Evolutionary conservation across 495 filamentous ascomycete genomes (phyloP).

Genomic region (Bombardia bombarda): DNA sequence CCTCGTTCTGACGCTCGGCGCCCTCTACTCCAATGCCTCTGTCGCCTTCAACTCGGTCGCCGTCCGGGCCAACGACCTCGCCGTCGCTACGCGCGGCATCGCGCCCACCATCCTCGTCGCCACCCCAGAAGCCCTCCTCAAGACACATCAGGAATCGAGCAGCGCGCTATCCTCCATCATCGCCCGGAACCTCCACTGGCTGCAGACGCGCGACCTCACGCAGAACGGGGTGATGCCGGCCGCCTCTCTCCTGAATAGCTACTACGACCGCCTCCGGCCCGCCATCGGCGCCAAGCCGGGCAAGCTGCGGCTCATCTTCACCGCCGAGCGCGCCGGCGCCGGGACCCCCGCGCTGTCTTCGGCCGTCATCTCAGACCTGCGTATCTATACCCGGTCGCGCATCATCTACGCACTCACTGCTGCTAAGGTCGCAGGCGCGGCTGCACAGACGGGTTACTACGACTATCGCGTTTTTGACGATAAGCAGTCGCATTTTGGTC

Average conservation of each 20-base stretch:
- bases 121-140: constrained; percentile 62
- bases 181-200: constrained; percentile 48
- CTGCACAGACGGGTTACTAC: constrained; percentile 73
- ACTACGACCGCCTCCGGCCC: constrained; percentile 53
- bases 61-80: constrained; percentile 58
- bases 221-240: constrained; percentile 64
- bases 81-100: constrained; percentile 60
- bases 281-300: constrained; percentile 56
- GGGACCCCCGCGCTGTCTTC: constrained; percentile 51
- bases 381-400: constrained; percentile 70
- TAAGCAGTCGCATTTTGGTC: constrained; percentile 67
- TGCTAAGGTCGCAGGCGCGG: constrained; percentile 73
- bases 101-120: constrained; percentile 79
- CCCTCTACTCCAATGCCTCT: constrained; percentile 74
- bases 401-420: constrained; percentile 81
- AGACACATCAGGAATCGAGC: constrained; percentile 49
- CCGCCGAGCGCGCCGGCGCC: constrained; percentile 49
- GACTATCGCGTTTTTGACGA: constrained; percentile 67
- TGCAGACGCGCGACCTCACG: constrained; percentile 59
- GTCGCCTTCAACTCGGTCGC: constrained; percentile 86
- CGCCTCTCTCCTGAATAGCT: constrained; percentile 51
- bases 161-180: constrained; percentile 39
- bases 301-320: constrained; percentile 68
- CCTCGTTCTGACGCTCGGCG: constrained; percentile 70
- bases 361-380: constrained; percentile 64